Evolutionary conservation across 2,329 filamentous ascomycete genomes (phyloP).

Genomic region (Penicillium sp.): DNA sequence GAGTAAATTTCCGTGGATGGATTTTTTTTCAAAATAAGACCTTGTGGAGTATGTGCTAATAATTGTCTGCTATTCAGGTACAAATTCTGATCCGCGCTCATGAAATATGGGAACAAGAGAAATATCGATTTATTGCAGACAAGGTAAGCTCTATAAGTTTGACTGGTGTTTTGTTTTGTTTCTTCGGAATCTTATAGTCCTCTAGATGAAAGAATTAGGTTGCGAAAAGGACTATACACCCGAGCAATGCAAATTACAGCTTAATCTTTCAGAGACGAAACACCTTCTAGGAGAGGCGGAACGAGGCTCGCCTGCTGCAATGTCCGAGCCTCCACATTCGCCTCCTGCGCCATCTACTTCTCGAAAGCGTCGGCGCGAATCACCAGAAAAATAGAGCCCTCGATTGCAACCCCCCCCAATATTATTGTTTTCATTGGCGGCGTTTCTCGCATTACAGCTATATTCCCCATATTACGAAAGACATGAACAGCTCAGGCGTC

Average conservation of each 20-base stretch:
- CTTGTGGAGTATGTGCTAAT: slow-evolving; percentile 2
- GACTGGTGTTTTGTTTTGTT: background rate
- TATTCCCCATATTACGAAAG: background rate
- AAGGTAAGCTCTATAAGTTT: slow-evolving; percentile 35
- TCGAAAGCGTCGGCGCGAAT: slow-evolving; percentile 15
- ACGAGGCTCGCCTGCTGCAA: slow-evolving; percentile 22
- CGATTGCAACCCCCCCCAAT: background rate
- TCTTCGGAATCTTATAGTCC: background rate
- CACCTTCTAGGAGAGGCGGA: slow-evolving; percentile 18
- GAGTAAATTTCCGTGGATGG: background rate
- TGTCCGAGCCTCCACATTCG: slow-evolving; percentile 28
- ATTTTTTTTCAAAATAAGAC: background rate
- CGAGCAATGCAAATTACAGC: slow-evolving; percentile 41
- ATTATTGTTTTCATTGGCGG: background rate
- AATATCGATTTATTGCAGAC: slow-evolving; percentile 42
- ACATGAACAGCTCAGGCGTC: background rate
- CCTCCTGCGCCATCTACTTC: slow-evolving; percentile 10
- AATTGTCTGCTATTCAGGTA: slow-evolving; percentile 29
- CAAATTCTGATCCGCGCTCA: slow-evolving; percentile 41
- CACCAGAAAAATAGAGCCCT: background rate
- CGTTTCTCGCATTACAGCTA: background rate
- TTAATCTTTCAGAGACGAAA: slow-evolving; percentile 32
- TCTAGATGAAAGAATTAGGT: slow-evolving; percentile 41
- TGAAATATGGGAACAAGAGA: slow-evolving; percentile 43
- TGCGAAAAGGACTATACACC: slow-evolving; percentile 38